These are phyloP conservation scores for Geum urbanum DNA, from an alignment of 306 rosid genomes.

Conservation along the genomic window DNA sequence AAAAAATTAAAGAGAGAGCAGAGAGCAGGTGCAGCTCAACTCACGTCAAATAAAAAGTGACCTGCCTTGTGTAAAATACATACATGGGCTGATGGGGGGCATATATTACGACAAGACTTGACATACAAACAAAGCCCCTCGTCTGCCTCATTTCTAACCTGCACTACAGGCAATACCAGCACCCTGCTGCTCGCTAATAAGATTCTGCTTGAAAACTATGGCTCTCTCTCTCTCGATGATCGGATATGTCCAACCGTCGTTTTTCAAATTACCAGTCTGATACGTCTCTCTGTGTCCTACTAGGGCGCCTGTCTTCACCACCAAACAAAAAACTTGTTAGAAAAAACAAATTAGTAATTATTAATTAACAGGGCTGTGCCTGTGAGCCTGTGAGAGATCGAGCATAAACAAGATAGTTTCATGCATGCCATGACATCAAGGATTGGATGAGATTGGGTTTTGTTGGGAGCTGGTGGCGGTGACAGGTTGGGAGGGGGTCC, in stretches of 20 bases:
- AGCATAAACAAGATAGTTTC: too few species aligned
- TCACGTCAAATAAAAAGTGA: constrained; percentile 5
- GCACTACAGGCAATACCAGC: too few species aligned
- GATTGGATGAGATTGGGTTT: neutral
- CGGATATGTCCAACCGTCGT: neutral
- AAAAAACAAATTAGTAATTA: too few species aligned
- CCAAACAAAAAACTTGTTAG: neutral
- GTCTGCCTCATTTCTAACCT: neutral
- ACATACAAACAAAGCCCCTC: constrained; percentile 1
- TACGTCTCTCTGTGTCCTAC: constrained; percentile 5
- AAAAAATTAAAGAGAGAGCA: neutral
- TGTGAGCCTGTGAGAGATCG: neutral
- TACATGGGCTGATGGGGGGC: neutral
- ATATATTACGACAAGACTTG: constrained; percentile 13
- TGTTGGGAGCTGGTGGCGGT: neutral
- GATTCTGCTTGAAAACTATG: constrained; percentile 15
- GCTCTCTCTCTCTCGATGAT: neutral
- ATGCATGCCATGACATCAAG: too few species aligned
- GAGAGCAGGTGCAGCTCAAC: neutral
- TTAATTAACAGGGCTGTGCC: neutral
- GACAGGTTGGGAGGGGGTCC: neutral
- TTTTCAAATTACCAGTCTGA: constrained; percentile 2
- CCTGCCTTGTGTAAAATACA: neutral
- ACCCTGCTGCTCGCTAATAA: too few species aligned
- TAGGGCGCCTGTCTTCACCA: neutral